Conservation (phyloP, 1,284 basidiomycete genomes). For the Takashimella tepidaria region DNA sequence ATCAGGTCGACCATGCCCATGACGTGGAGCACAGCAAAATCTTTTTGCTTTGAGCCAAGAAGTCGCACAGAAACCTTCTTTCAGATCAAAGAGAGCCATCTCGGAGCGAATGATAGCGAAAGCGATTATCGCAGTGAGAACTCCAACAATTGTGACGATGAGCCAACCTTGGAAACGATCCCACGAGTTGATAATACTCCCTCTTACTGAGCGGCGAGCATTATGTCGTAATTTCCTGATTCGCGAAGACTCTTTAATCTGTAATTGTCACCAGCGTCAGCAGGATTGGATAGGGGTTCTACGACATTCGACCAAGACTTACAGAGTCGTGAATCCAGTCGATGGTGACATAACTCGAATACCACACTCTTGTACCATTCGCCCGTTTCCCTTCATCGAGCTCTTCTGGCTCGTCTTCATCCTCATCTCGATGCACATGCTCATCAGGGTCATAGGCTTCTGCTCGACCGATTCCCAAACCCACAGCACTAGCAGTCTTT, state of each 20-base stretch:
- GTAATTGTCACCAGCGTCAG: not conserved
- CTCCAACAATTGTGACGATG: conserved; percentile 66
- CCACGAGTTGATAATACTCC: conserved; percentile 61
- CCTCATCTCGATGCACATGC: conserved; percentile 20
- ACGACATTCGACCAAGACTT: conserved; percentile 15
- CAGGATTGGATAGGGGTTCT: no score
- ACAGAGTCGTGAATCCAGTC: conserved; percentile 86
- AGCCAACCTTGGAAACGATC: conserved; percentile 88
- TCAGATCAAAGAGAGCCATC: conserved; percentile 87
- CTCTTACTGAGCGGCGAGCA: conserved; percentile 62
- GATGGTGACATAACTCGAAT: conserved; percentile 56
- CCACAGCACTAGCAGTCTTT: conserved; percentile 33
- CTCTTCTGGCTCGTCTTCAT: conserved; percentile 50
- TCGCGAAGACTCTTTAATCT: conserved; percentile 80
- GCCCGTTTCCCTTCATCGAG: conserved; percentile 56
- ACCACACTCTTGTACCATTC: conserved; percentile 89
- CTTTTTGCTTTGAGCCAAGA: conserved; percentile 70
- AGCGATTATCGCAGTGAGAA: conserved; percentile 71
- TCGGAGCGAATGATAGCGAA: conserved; percentile 83
- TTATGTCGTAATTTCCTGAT: conserved; percentile 62
- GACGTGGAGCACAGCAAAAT: conserved; percentile 66
- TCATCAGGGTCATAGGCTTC: conserved; percentile 28
- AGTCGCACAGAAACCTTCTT: conserved; percentile 77
- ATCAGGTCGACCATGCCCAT: conserved; percentile 25
- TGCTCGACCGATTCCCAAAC: conserved; percentile 26